Evolutionary conservation across 2,329 filamentous ascomycete genomes (phyloP).

Genomic region (Albifimbria verrucaria): DNA sequence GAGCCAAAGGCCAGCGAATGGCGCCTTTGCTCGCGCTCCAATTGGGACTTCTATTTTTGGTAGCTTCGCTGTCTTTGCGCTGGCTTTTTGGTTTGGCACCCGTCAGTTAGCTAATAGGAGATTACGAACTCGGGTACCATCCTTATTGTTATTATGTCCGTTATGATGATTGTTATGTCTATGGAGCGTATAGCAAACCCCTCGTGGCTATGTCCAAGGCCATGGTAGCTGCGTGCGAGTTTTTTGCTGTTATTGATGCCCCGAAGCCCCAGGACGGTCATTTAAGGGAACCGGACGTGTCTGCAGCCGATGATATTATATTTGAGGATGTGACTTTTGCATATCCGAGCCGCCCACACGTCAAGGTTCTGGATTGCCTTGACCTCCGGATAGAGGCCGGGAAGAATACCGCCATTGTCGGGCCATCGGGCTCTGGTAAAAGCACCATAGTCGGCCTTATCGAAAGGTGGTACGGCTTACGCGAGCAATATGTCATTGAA

Average conservation of each 20-base stretch:
- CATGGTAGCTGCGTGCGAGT: not conserved
- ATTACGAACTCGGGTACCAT: not conserved
- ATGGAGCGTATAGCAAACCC: not conserved
- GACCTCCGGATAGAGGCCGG: conserved; percentile 59
- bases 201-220: not conserved
- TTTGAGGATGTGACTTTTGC: conserved; percentile 62
- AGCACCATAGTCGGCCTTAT: conserved; percentile 65
- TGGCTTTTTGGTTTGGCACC: conserved; percentile 9
- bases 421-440: conserved; percentile 66
- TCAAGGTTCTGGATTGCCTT: conserved; percentile 60
- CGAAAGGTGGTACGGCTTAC: conserved; percentile 65
- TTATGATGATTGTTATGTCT: not conserved
- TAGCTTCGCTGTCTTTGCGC: not conserved
- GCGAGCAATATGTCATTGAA: no score
- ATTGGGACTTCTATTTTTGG: conserved; percentile 9
- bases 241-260: not conserved
- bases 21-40: conserved; percentile 19
- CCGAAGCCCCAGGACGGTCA: not conserved
- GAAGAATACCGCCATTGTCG: conserved; percentile 67
- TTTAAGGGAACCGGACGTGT: not conserved
- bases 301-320: conserved; percentile 39
- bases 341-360: conserved; percentile 66
- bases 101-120: not conserved
- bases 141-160: not conserved
- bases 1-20: conserved; percentile 22